Evolutionary conservation across 805 yeast species (phyloP).

Genomic region (Teunomyces tritomae): DNA sequence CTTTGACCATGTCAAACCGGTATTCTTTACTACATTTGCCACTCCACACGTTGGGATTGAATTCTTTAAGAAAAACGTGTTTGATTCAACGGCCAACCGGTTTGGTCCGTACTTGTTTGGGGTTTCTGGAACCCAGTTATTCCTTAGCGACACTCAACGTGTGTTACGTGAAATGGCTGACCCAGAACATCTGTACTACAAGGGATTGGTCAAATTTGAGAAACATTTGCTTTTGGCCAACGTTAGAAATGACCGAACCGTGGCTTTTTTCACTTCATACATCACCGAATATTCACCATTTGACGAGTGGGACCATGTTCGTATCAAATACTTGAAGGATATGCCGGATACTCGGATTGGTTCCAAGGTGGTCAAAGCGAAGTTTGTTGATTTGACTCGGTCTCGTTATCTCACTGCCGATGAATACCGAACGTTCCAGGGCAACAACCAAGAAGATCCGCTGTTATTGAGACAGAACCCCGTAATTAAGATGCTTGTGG

Average conservation of each 20-base stretch:
- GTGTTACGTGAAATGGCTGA: conserved; percentile 54
- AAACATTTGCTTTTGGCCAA: conserved; percentile 67
- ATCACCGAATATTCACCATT: conserved; percentile 76
- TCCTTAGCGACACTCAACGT: conserved; percentile 37
- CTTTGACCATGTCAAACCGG: conserved; percentile 35
- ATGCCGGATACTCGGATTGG: conserved; percentile 42
- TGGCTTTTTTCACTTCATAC: conserved; percentile 80
- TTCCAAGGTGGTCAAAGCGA: conserved; percentile 39
- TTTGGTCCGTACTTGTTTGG: conserved; percentile 38
- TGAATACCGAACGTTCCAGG: conserved; percentile 12
- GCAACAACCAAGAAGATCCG: conserved; percentile 38
- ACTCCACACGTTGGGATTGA: conserved; percentile 45
- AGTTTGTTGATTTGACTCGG: conserved; percentile 49
- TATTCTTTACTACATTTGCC: conserved; percentile 41
- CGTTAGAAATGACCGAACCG: conserved; percentile 78
- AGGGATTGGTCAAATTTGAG: conserved; percentile 58
- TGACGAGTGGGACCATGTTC: conserved; percentile 49
- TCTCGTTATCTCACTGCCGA: conserved; percentile 18
- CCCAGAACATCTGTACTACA: conserved; percentile 46
- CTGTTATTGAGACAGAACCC: conserved; percentile 31
- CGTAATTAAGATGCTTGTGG: conserved; percentile 20
- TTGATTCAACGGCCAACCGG: conserved; percentile 31
- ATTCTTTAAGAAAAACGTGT: conserved; percentile 31
- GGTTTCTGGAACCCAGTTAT: conserved; percentile 34
- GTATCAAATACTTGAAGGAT: conserved; percentile 46